Conservation (phyloP, 2,329 filamentous ascomycete species). For the Diaporthe eres region DNA sequence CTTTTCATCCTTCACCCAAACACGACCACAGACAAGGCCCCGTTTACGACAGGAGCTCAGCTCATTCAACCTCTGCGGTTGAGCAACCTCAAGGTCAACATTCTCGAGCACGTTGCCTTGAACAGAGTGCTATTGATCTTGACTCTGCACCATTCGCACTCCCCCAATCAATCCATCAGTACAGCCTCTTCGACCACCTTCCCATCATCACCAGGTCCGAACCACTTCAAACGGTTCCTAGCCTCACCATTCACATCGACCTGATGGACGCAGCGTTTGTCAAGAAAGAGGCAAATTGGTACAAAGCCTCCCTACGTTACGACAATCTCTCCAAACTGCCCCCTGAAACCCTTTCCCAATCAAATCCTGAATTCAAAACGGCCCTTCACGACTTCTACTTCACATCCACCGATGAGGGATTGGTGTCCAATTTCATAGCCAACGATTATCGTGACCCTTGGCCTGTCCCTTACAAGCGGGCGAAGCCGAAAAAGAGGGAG, state of each 20-base stretch:
- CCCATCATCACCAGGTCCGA: conserved; percentile 7
- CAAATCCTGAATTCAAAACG: not conserved
- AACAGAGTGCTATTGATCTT: not conserved
- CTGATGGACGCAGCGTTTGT: conserved; percentile 1
- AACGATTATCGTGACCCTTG: not conserved
- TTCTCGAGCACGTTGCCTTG: not conserved
- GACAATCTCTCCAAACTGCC: conserved; percentile 23
- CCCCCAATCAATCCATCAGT: not conserved
- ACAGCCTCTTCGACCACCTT: not conserved
- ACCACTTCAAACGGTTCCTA: not conserved
- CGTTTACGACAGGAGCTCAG: not conserved
- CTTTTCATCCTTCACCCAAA: not conserved
- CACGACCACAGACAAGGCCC: not conserved
- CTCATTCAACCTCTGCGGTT: not conserved
- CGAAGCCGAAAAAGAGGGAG: conserved; percentile 15
- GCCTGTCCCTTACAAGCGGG: not conserved
- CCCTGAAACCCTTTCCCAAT: conserved; percentile 4
- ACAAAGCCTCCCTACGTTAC: conserved; percentile 5
- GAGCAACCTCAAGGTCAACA: not conserved
- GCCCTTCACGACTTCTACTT: conserved; percentile 10
- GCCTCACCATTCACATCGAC: not conserved
- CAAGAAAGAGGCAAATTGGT: conserved; percentile 35
- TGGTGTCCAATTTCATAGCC: not conserved
- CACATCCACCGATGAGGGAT: not conserved
- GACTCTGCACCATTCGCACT: not conserved